Conservation (phyloP, 805 yeast species). For the Sungouiella thailandica region DNA sequence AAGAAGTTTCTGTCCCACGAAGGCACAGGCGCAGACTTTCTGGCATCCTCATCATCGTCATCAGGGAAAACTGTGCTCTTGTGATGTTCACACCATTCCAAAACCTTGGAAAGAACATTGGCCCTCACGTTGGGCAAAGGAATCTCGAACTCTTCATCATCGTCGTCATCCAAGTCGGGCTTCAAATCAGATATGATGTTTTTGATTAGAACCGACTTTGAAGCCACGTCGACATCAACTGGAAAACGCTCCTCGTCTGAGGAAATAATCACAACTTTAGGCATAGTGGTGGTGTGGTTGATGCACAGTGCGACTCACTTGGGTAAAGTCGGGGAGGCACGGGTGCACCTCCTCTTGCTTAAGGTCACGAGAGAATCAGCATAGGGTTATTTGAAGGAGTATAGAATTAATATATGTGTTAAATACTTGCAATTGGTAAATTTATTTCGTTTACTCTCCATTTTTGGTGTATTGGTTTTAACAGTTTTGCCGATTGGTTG, state of each 20-base stretch:
- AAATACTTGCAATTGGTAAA: no score
- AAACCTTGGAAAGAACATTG: constrained; percentile 80
- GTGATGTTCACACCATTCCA: constrained; percentile 96
- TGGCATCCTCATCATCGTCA: constrained; percentile 76
- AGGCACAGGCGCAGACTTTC: constrained; percentile 86
- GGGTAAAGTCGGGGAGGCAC: no score
- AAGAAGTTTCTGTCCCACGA: constrained; percentile 95
- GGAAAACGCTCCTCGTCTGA: constrained; percentile 78
- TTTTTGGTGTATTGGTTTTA: no score
- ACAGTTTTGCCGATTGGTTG: no score
- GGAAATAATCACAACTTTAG: constrained; percentile 55
- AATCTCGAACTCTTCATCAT: constrained; percentile 56
- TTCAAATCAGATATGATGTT: constrained; percentile 76
- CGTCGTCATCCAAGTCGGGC: constrained; percentile 56
- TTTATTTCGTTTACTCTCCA: no score
- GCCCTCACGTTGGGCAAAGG: constrained; percentile 91
- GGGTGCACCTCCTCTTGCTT: no score
- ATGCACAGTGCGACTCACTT: no score
- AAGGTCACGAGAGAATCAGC: no score
- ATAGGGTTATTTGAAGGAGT: no score
- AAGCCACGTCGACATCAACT: constrained; percentile 79
- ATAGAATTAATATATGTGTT: no score
- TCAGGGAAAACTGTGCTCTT: constrained; percentile 73
- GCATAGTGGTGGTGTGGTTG: constrained; percentile 16
- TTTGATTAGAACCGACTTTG: constrained; percentile 77